phyloP scores from a whole-genome alignment of 352 stramenopile species.

The Thraustochytrium striatum region DNA sequence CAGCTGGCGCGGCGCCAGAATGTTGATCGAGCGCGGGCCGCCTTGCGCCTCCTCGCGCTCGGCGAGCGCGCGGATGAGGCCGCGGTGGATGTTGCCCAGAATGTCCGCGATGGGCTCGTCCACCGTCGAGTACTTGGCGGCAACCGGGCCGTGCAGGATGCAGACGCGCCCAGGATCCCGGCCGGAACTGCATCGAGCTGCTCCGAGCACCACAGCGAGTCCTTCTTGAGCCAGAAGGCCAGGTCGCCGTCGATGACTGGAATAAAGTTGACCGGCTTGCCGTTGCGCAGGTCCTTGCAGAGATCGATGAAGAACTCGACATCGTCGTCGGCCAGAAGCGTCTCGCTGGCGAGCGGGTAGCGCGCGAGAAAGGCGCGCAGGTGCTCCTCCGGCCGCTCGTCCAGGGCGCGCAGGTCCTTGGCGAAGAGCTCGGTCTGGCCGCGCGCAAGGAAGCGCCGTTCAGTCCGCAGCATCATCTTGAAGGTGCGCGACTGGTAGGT shows the following conservation, averaged over 20 bases:
- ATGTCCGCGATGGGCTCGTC: constrained; percentile 74
- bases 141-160: constrained; percentile 72
- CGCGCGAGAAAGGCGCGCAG: constrained; percentile 61
- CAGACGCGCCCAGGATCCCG: constrained; percentile 71
- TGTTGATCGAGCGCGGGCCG: constrained; percentile 56
- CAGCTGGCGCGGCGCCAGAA: constrained; percentile 62
- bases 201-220: constrained; percentile 81
- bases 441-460: constrained; percentile 56
- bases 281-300: constrained; percentile 63
- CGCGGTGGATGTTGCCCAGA: constrained; percentile 63
- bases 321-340: constrained; percentile 69
- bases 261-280: constrained; percentile 79
- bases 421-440: constrained; percentile 58
- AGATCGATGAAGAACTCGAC: constrained; percentile 74
- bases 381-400: constrained; percentile 57
- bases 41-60: constrained; percentile 55
- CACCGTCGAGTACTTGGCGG: constrained; percentile 70
- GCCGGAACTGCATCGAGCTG: constrained; percentile 71
- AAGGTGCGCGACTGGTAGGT: constrained; percentile 67
- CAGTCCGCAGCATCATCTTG: constrained; percentile 67
- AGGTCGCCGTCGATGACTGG: constrained; percentile 73
- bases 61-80: constrained; percentile 57
- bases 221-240: constrained; percentile 79
- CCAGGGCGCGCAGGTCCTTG: constrained; percentile 51
- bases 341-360: constrained; percentile 60